Evolutionary conservation across 2,329 filamentous ascomycete species (phyloP), one percentile per base, ranked within the genome.

Genomic region (Coleophoma crateriformis): DNA sequence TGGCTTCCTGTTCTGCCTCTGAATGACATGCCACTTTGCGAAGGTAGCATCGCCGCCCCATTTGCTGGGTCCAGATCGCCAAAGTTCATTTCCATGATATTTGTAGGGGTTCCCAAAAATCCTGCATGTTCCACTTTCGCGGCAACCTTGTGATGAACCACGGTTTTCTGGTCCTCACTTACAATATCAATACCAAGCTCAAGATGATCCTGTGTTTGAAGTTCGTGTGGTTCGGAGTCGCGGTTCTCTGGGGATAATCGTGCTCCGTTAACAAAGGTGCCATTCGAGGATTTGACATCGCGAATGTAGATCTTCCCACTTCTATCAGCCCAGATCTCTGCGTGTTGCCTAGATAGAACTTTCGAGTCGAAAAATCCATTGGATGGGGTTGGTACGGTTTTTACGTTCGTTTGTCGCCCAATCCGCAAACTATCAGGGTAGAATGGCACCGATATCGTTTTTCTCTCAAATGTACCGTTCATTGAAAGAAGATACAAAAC

Each of bases 301-400:
- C 91, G 83, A 59, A 99, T 97, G 80, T 85, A 97, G 40, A 99
- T 87, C 66, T 96, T 95, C 47, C 91, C 91, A 54, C 72, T 76
- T 54, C 88, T 84, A 48, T 88, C 85, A 13, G 94, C 90, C 83
- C 90, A 97, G 35, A 99, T 87, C 67, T 99, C 94, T 34, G 94
- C 94, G 67, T 99, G 94, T 66, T 96, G 90, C 61, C 94, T 81
- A 37, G 94, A 97, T 20, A 99, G 79, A 22, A 99, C 94, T 69
- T 99, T 99, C 46, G 92, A 97, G 68, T 99, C 94, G 64, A 99
- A 99, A 68, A 88, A 99, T 34, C 94, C 94, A 69, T 99, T 99
- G 53, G 85, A 72, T 0, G 90, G 84, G 0, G 91, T 96, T 0
- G 94, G 94, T 12, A 95, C 81, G 0, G 94, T 97, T 70, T 96